These are phyloP conservation scores for Guadua angustifolia DNA, from an alignment of 176 grass and related monocot genomes.

Conservation along the genomic window DNA sequence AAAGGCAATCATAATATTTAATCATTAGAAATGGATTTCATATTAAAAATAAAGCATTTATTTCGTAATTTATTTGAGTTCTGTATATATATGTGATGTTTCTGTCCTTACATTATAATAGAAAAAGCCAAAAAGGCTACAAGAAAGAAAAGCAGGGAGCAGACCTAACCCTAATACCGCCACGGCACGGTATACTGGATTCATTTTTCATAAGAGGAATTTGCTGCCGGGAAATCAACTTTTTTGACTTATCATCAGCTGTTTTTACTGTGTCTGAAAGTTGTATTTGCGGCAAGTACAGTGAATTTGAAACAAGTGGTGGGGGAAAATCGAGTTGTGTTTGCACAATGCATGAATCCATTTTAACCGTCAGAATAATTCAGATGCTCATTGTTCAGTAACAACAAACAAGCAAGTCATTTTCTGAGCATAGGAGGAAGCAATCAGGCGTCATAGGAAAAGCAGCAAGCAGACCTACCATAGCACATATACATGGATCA, in stretches of 20 bases:
- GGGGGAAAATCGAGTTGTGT: not conserved
- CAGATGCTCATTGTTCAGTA: not conserved
- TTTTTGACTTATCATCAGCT: constrained; percentile 32
- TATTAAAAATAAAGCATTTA: too few species aligned
- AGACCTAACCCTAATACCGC: constrained; percentile 47
- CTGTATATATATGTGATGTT: not conserved
- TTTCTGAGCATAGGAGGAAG: constrained; percentile 23
- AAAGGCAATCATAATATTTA: too few species aligned
- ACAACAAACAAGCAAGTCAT: constrained; percentile 41
- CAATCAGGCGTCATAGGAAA: constrained; percentile 22
- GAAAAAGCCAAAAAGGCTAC: not conserved
- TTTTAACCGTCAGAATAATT: constrained; percentile 33
- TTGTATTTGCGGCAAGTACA: not conserved
- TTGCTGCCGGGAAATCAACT: constrained; percentile 39
- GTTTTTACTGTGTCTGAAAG: constrained; percentile 1
- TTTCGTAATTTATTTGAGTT: not conserved
- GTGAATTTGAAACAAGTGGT: constrained; percentile 29
- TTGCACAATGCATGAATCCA: constrained; percentile 15
- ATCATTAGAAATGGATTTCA: too few species aligned
- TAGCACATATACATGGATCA: constrained; percentile 28
- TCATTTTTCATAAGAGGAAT: constrained; percentile 19
- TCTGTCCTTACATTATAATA: constrained; percentile 11
- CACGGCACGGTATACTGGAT: not conserved
- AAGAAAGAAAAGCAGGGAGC: constrained; percentile 36
- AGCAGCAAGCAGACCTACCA: constrained; percentile 33